phyloP scores from a whole-genome alignment of 2,329 filamentous ascomycete species.

The Magnaporthiopsis poae region DNA sequence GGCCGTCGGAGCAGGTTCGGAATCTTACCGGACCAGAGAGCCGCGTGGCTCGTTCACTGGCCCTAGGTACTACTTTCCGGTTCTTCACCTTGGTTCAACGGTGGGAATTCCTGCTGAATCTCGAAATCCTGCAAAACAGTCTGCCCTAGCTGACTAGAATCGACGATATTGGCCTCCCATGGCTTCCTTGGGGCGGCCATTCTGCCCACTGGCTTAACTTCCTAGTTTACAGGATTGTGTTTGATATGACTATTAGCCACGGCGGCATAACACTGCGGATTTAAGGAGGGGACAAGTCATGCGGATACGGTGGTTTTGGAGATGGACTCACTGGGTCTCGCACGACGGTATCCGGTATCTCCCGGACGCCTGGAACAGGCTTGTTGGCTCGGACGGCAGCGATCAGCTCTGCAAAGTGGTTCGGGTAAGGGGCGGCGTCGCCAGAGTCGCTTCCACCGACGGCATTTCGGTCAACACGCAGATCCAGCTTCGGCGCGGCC shows the following conservation, averaged over 20 bases:
- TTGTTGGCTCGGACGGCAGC: constrained; percentile 74
- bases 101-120: constrained; percentile 26
- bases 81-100: constrained; percentile 17
- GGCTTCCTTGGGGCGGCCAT: constrained; percentile 49
- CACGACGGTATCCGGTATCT: constrained; percentile 73
- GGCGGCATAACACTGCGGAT: not conserved
- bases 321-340: constrained; percentile 50
- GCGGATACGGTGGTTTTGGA: too few species aligned
- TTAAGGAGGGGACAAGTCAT: not conserved
- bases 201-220: constrained; percentile 36
- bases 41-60: not conserved
- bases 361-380: constrained; percentile 74
- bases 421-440: constrained; percentile 60
- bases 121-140: constrained; percentile 4
- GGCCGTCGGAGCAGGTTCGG: not conserved
- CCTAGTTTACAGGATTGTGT: not conserved
- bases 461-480: constrained; percentile 28
- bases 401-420: constrained; percentile 75
- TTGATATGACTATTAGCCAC: not conserved
- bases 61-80: not conserved
- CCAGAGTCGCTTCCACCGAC: constrained; percentile 13
- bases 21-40: not conserved
- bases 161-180: constrained; percentile 54
- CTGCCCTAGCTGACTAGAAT: constrained; percentile 1
- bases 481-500: constrained; percentile 37